phyloP scores from a whole-genome alignment of 768 basidiomycete genomes.

The Chlorophyllum brunneum region DNA sequence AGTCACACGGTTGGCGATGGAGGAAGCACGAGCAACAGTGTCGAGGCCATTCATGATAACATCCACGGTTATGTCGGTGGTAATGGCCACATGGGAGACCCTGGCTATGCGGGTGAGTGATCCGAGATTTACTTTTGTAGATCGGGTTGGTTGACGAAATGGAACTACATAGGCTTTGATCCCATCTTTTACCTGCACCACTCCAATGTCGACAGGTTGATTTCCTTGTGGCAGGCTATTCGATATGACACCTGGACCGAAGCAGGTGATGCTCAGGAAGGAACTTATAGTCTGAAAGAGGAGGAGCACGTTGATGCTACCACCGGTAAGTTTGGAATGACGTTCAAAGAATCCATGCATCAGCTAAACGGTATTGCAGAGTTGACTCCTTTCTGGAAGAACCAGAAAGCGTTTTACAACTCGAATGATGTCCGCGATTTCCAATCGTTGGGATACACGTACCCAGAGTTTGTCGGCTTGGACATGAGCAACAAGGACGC shows the following conservation, averaged over 20 bases:
- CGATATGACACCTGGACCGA: constrained; percentile 35
- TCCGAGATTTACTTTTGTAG: not conserved
- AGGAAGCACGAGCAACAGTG: constrained; percentile 32
- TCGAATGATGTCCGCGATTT: constrained; percentile 24
- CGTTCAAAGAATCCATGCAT: too few relatives aligned
- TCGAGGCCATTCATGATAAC: constrained; percentile 41
- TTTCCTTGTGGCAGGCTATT: constrained; percentile 41
- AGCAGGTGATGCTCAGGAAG: constrained; percentile 20
- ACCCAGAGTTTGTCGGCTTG: constrained; percentile 40
- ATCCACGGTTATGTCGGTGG: constrained; percentile 36
- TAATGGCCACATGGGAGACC: constrained; percentile 32
- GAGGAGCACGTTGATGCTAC: constrained; percentile 19
- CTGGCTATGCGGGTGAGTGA: constrained; percentile 31
- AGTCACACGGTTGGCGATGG: constrained; percentile 32
- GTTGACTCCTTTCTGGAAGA: constrained; percentile 41
- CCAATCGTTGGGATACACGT: constrained; percentile 34
- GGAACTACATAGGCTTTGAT: constrained; percentile 41
- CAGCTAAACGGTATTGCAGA: constrained; percentile 18
- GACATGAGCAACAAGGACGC: constrained; percentile 18
- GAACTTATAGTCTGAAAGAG: constrained; percentile 27
- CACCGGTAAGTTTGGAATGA: constrained; percentile 20
- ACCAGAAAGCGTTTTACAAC: constrained; percentile 30
- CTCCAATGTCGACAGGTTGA: constrained; percentile 41
- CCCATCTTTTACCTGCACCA: constrained; percentile 48
- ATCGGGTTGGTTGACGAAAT: not conserved